Evolutionary conservation across 2,329 filamentous ascomycete species (phyloP), one percentile per base, ranked within the genome.

Genomic region (Bipolaris sorokiniana): DNA sequence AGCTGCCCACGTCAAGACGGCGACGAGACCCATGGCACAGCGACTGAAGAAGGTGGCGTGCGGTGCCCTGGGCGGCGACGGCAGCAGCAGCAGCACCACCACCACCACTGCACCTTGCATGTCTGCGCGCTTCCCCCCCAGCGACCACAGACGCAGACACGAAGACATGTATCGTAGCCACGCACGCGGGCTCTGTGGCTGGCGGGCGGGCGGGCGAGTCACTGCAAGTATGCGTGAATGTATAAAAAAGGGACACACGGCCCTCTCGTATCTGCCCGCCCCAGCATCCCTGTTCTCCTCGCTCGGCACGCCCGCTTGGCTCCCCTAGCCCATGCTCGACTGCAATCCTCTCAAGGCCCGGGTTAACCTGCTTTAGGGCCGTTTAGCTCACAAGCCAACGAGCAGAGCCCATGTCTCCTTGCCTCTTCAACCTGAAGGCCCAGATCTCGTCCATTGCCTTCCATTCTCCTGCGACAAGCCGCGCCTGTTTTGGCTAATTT

Each of bases 291-390:
- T 50, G 41, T 44, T 37, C 36, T 48, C 48, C 53, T 55, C 41
- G 52, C 56, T 63, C 58, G 61, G 61, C 63, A 62, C 48, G 55
- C 51, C 59, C 59, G 56, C 62, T 61, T 61, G 51, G 54, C 59
- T 41, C 47, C 41, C 48, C 56, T 63, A 61, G 61, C 44, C 51
- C 58, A 51, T 38, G 44, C 45, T 51, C 59, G 52, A 52, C 61
- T 60, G 61, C 66, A 69, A 67, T 67, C 64, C 64, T 67, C 59
- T 62, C 61, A 61, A 60, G 61, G 58, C 55, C 37, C 50, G 53
- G 62, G 53, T 65, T 63, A 67, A 68, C 61, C 63, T 68, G 65
- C 62, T 65, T 67, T 69, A 69, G 66, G 61, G 54, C 58, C 61
- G 59, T 68, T 65, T 69, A 68, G 67, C 62, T 56, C 61, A 54